These are phyloP conservation scores for Olyra latifolia DNA, from an alignment of 176 grass and related monocot genomes.

Conservation along the genomic window DNA sequence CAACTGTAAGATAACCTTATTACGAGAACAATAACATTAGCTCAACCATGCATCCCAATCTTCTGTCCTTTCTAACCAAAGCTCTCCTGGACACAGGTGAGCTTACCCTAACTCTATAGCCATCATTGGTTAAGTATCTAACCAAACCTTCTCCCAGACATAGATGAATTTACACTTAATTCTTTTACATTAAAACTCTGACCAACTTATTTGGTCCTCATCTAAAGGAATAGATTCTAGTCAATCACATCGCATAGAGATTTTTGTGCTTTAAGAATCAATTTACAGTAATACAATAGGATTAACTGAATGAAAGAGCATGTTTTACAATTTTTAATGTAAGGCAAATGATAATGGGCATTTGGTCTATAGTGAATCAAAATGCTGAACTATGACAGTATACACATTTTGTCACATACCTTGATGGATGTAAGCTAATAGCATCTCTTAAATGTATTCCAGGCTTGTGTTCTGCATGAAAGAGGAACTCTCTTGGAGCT, in stretches of 20 bases:
- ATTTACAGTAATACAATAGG: not conserved
- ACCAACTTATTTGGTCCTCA: not conserved
- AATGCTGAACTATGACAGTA: not conserved
- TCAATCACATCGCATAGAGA: not conserved
- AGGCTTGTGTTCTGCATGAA: slow-evolving; percentile 85
- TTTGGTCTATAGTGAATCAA: slow-evolving; percentile 3
- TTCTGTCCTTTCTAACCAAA: not conserved
- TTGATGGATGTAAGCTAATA: slow-evolving; percentile 24
- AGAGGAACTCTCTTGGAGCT: slow-evolving; percentile 73
- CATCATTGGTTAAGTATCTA: not conserved
- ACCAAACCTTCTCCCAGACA: slow-evolving; percentile 7
- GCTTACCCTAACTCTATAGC: not conserved
- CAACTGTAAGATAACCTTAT: not conserved
- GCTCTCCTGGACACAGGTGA: not conserved
- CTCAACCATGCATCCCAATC: not conserved
- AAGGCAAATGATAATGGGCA: not conserved
- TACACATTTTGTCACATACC: slow-evolving; percentile 12
- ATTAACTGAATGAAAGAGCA: not conserved
- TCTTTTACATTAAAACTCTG: not conserved
- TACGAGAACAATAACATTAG: slow-evolving; percentile 17
- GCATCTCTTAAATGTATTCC: slow-evolving; percentile 27
- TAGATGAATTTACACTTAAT: not conserved
- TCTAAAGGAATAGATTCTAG: slow-evolving; percentile 4
- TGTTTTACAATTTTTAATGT: not conserved
- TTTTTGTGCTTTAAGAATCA: not conserved